Evolutionary conservation across 208 protist genomes (phyloP).

Genomic region (Strigomonas culicis): DNA sequence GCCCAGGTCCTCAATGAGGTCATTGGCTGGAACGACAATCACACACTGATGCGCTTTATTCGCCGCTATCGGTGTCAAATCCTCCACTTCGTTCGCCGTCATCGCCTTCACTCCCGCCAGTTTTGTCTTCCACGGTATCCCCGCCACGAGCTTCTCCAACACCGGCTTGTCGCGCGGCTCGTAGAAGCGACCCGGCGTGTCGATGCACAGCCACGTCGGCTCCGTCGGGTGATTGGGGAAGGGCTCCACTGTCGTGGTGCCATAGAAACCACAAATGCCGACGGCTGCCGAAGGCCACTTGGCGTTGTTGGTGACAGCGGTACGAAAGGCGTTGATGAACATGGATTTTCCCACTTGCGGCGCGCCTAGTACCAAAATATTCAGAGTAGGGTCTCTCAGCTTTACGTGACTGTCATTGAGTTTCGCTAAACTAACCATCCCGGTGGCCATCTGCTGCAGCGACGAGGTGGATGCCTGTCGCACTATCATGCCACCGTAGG

Average conservation of each 20-base stretch:
- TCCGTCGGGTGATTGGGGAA: conserved; percentile 60
- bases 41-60: conserved; percentile 73
- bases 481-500: too few species aligned
- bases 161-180: conserved; percentile 25
- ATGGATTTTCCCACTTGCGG: conserved; percentile 80
- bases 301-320: conserved; percentile 45
- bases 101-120: conserved; percentile 38
- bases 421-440: conserved; percentile 14
- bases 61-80: conserved; percentile 32
- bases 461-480: too few species aligned
- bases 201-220: conserved; percentile 75
- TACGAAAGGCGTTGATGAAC: conserved; percentile 74
- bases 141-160: conserved; percentile 47
- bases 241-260: conserved; percentile 66
- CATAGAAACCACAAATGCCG: conserved; percentile 75
- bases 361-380: conserved; percentile 70
- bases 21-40: conserved; percentile 65
- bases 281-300: conserved; percentile 76
- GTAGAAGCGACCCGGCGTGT: conserved; percentile 76
- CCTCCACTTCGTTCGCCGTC: conserved; percentile 27
- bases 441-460: too few species aligned
- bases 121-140: conserved; percentile 70
- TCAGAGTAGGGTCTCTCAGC: conserved; percentile 29
- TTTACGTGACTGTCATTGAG: conserved; percentile 5
- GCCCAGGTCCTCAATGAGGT: conserved; percentile 65